Evolutionary conservation across 306 rosid species (phyloP).

Genomic region (Trifolium repens): DNA sequence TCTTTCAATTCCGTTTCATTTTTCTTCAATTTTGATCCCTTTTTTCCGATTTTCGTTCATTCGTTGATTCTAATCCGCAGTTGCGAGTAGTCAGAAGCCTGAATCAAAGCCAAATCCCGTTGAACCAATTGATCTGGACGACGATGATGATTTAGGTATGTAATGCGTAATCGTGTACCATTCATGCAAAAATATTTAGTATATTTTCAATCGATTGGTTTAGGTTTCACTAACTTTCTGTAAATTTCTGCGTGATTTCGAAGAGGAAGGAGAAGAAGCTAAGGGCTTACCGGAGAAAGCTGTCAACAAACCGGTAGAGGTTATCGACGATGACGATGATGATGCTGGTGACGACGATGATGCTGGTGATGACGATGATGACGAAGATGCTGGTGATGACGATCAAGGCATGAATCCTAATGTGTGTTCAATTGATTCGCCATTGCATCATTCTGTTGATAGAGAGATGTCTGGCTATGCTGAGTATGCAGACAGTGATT

Average conservation of each 20-base stretch:
- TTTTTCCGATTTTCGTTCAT: background rate
- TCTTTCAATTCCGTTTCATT: background rate
- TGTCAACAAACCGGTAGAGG: constrained; percentile 8
- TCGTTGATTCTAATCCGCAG: constrained; percentile 33
- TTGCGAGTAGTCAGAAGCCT: constrained; percentile 38
- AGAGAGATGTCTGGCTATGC: constrained; percentile 34
- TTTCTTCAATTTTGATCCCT: background rate
- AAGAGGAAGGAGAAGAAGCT: constrained; percentile 36
- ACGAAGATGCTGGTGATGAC: background rate
- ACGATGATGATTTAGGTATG: constrained; percentile 50
- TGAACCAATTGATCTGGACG: constrained; percentile 55
- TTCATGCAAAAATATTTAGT: constrained; percentile 25
- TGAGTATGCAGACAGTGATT: constrained; percentile 34
- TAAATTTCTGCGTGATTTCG: constrained; percentile 33
- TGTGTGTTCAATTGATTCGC: constrained; percentile 20
- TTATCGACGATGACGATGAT: constrained; percentile 8
- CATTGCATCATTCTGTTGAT: constrained; percentile 40
- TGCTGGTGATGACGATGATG: background rate
- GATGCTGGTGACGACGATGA: background rate
- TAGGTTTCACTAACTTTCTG: constrained; percentile 21
- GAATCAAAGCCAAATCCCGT: background rate
- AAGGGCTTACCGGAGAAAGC: constrained; percentile 33
- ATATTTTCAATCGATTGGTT: constrained; percentile 11
- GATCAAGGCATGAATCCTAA: constrained; percentile 4
- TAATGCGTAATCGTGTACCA: background rate